Evolutionary conservation across 169 alveolate species (phyloP).

Genomic region (Eimeria nieschulzi): DNA sequence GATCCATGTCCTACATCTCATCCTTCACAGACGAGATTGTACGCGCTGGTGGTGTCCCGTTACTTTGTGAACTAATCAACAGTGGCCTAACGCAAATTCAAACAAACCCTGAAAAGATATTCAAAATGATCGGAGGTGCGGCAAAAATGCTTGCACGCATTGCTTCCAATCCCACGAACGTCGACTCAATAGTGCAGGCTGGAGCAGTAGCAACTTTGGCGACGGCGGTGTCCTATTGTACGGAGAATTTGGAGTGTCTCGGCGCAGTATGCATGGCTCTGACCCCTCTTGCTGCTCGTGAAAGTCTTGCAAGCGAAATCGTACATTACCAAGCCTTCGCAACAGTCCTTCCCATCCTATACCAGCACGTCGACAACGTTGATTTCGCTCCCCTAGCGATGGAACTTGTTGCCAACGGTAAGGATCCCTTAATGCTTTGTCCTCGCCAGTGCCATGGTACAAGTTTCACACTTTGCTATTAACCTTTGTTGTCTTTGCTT

Average conservation of each 20-base stretch:
- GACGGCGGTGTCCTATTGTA: constrained; percentile 88
- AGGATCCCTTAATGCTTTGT: neutral
- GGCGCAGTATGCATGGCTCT: constrained; percentile 90
- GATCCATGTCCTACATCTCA: constrained; percentile 92
- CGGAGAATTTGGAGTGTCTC: constrained; percentile 84
- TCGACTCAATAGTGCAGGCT: constrained; percentile 85
- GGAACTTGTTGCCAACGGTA: constrained; percentile 78
- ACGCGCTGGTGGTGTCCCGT: constrained; percentile 90
- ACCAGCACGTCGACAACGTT: constrained; percentile 84
- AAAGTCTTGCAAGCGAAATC: constrained; percentile 81
- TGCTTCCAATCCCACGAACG: constrained; percentile 88
- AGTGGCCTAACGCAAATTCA: constrained; percentile 87
- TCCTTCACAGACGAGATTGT: constrained; percentile 91
- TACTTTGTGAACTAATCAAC: constrained; percentile 88
- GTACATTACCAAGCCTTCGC: constrained; percentile 84
- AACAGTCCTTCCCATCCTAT: constrained; percentile 86
- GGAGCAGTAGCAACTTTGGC: constrained; percentile 91
- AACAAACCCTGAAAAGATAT: constrained; percentile 85
- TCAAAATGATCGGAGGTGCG: constrained; percentile 88
- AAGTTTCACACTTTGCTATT: no score
- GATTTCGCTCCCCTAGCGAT: constrained; percentile 77
- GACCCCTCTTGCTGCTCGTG: constrained; percentile 84
- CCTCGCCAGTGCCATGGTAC: no score
- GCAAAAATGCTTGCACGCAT: constrained; percentile 89
- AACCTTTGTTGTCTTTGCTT: no score